Evolutionary conservation across 352 stramenopile genomes (phyloP), one percentile per base, ranked within the genome.

Genomic region (Nothophytophthora sp.): DNA sequence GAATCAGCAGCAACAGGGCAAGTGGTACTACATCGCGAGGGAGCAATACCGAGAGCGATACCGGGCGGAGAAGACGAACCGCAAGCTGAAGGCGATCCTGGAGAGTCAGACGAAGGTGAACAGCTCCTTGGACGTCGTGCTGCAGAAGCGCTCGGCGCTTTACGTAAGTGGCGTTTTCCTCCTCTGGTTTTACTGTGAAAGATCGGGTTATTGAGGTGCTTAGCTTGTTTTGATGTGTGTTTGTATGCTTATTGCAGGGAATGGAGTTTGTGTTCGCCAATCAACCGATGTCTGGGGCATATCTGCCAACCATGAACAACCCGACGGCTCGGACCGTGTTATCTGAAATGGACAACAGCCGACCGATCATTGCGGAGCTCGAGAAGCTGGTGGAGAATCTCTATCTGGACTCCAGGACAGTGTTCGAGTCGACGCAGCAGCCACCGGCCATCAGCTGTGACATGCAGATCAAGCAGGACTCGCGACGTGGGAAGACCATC

Each of bases 11-110:
- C 1, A 25, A 9, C 50, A 37, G 0, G 5, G n/a, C 12, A 62
- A 28, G 23, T 70, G 59, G 63, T 38, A 53, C 3, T 40, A 73
- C 3, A 32, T 63, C 32, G 64, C 53, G 15, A 48, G 53, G 8
- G 13, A 24, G 1, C 44, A 73, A 28, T 63, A 66, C 18, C 44
- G 33, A 12, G 42, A 67, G 19, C 60, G 64, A 25, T 41, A 57
- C 3, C 15, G 54, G 19, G 65, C 64, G 0, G 64, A 73, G 38
- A 50, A 61, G 27, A 67, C 45, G 1, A 73, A 73, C 33, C 54
- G 60, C 0, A 51, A 55, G 37, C 55, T 73, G 9, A 67, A 63
- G 19, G 46, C 47, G 2, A 50, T 67, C 8, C 25, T 70, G 35
- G 5, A 38, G 2, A 61, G 64, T 37, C 64, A 70, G 41, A 44